Percentiles rank a stretch among this genome's conserved stretches.
These are phyloP conservation scores for Mycena olivaceomarginata DNA, from an alignment of 768 basidiomycete genomes.

Conservation along the genomic window DNA sequence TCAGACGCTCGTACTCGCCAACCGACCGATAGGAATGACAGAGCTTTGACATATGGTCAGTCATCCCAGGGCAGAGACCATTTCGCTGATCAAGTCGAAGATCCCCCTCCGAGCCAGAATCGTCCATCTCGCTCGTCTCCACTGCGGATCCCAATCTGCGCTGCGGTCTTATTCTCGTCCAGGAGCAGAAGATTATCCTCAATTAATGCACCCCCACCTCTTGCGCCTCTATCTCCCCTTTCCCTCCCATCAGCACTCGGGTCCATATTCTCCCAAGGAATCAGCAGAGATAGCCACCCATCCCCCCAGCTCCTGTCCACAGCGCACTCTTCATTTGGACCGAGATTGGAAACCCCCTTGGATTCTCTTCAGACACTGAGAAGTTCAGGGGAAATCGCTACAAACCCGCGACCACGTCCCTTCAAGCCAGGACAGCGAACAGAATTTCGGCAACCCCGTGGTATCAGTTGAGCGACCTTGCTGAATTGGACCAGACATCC, in stretches of 20 bases:
- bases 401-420: not conserved
- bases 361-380: conserved; percentile 3
- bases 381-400: conserved; percentile 2
- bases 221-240: too few species aligned
- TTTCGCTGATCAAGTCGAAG: conserved; percentile 15
- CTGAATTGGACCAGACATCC: conserved; percentile 11
- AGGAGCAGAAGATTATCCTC: conserved; percentile 14
- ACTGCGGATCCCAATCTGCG: conserved; percentile 19
- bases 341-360: conserved; percentile 11
- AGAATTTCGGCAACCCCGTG: conserved; percentile 10
- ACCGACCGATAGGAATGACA: conserved; percentile 9
- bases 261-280: conserved; percentile 15
- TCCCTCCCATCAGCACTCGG: conserved; percentile 13
- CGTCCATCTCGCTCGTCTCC: conserved; percentile 2
- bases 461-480: not conserved
- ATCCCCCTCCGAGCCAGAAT: conserved; percentile 13
- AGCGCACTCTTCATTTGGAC: not conserved
- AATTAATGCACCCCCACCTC: not conserved
- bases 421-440: conserved; percentile 13
- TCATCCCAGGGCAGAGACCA: not conserved
- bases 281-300: conserved; percentile 4
- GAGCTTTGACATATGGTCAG: not conserved
- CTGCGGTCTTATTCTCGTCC: conserved; percentile 16
- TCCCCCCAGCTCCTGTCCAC: conserved; percentile 8
- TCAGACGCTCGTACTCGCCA: conserved; percentile 13